Evolutionary conservation across 106 monocot genomes (phyloP), one percentile per base, ranked within the genome.

Genomic region (Agapanthus africanus): DNA sequence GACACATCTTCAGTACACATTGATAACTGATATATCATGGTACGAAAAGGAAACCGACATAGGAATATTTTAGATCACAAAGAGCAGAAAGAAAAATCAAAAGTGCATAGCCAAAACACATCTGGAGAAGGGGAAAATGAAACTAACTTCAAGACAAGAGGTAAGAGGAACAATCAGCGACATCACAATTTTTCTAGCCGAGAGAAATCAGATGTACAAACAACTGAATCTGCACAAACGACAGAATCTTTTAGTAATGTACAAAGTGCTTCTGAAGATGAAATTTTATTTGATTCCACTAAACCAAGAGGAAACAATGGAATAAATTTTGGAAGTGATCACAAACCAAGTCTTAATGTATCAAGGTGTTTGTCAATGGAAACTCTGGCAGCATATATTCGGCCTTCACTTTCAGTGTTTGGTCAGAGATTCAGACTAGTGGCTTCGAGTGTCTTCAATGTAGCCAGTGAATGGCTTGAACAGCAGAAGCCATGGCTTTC

Each of bases 401-500:
- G n/a, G n/a, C n/a, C n/a, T n/a, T n/a, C n/a, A n/a, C n/a, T 51
- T 75, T 54, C 66, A 40, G 44, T 73, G 30, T 52, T 66, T 57
- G 67, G 41, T 68, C 66, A 71, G 57, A 73, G 64, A 54, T 50
- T 87, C 52, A 65, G 77, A 74, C 37, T 47, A 63, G 56, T 73
- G 40, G 70, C 74, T 65, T 33, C 77, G n/a, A 63, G 76, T 76
- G 57, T 80, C 11, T 31, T 86, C 8, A 56, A 59, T 81, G 70
- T 54, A 39, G 78, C 70, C 6, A 79, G 77, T 42, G 74, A 35
- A 76, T 86, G 83, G 86, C 9, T 84, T 31, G 84, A 84, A 37
- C 78, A 66, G 54, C 91, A 80, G 67, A 88, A 83, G 49, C 88
- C 95, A 70, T 59, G 71, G 21, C n/a, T 91, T 31, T 71, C 42